Evolutionary conservation across 805 yeast species (phyloP).

Genomic region (Nakazawaea wyomingensis): DNA sequence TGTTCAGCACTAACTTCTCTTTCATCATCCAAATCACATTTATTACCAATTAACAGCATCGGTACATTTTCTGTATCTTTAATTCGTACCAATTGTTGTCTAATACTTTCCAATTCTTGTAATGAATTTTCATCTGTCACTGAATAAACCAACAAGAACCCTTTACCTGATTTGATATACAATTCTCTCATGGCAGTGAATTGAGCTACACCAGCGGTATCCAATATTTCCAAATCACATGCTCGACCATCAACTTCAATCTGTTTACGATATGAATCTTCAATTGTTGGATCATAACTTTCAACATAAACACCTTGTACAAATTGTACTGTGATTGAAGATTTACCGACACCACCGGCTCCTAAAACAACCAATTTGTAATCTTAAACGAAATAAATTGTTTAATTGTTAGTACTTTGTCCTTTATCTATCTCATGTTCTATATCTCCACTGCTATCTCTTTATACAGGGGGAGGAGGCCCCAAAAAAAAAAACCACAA

Average conservation of each 20-base stretch:
- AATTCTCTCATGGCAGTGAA: conserved; percentile 93
- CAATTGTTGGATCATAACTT: conserved; percentile 94
- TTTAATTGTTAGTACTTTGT: too few species aligned
- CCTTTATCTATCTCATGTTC: too few species aligned
- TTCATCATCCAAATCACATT: conserved; percentile 75
- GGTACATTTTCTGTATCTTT: conserved; percentile 77
- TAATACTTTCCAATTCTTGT: conserved; percentile 68
- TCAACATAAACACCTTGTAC: conserved; percentile 89
- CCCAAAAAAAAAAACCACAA: too few species aligned
- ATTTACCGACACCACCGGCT: conserved; percentile 97
- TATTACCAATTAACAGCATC: conserved; percentile 87
- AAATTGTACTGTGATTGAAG: conserved; percentile 87
- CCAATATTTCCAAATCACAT: conserved; percentile 74
- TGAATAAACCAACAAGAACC: conserved; percentile 52
- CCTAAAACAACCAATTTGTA: conserved; percentile 90
- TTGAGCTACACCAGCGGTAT: conserved; percentile 72
- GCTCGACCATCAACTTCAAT: conserved; percentile 84
- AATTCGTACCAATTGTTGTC: conserved; percentile 80
- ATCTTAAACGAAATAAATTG: too few species aligned
- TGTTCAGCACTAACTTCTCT: conserved; percentile 75
- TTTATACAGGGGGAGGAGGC: too few species aligned
- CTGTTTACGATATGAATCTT: conserved; percentile 88
- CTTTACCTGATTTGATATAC: conserved; percentile 84
- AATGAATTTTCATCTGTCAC: conserved; percentile 62
- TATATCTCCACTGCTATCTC: too few species aligned